Evolutionary conservation across 2,329 filamentous ascomycete species (phyloP).

Genomic region (Paraphaeosphaeria minitans): DNA sequence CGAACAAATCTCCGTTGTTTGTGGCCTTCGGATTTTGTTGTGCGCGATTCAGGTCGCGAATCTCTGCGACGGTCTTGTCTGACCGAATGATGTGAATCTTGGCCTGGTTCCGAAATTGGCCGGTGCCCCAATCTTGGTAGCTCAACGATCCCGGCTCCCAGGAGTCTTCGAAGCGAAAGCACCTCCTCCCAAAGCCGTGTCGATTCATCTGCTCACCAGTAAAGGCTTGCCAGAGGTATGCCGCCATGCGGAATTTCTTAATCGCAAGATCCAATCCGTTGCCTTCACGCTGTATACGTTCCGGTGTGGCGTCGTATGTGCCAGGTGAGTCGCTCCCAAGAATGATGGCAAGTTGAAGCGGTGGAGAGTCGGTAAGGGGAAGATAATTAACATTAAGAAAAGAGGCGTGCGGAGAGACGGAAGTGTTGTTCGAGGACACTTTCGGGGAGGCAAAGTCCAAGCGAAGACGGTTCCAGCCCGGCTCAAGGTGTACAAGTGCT

Average conservation of each 20-base stretch:
- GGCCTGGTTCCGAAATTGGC: conserved; percentile 85
- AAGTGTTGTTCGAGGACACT: conserved; percentile 69
- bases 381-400: conserved; percentile 87
- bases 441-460: conserved; percentile 89
- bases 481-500: conserved; percentile 84
- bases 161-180: conserved; percentile 91
- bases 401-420: conserved; percentile 74
- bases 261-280: conserved; percentile 81
- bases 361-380: conserved; percentile 76
- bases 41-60: conserved; percentile 76
- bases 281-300: conserved; percentile 76
- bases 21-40: conserved; percentile 75
- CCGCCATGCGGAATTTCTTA: conserved; percentile 91
- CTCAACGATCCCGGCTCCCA: conserved; percentile 87
- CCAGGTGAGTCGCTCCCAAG: conserved; percentile 85
- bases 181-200: conserved; percentile 82
- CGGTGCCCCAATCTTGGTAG: conserved; percentile 70
- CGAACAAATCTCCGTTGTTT: conserved; percentile 74
- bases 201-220: conserved; percentile 96
- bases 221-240: conserved; percentile 96
- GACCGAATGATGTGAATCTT: conserved; percentile 84
- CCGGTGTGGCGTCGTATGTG: conserved; percentile 81
- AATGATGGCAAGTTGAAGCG: conserved; percentile 86
- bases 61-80: conserved; percentile 82
- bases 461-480: conserved; percentile 84